Conservation (phyloP, 257 asterid species). For the Nicotiana sylvestris region DNA sequence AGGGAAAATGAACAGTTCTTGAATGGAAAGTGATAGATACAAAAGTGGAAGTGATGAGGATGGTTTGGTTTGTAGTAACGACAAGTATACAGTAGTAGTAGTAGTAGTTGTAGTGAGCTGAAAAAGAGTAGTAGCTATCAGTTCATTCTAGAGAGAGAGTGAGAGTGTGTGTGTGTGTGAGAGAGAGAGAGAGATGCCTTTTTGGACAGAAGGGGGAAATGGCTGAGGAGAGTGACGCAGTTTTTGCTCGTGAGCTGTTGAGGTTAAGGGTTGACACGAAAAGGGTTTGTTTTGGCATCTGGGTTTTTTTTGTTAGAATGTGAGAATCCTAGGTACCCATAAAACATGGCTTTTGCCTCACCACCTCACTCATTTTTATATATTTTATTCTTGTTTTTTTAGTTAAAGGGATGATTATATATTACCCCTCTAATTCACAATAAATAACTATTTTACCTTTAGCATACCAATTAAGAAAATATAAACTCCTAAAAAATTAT, state of each 20-base stretch:
- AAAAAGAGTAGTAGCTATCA: constrained; percentile 13
- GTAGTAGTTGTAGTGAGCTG: neutral
- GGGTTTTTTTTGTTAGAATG: neutral
- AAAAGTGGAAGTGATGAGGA: constrained; percentile 7
- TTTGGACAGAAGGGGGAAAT: neutral
- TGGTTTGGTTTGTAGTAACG: neutral
- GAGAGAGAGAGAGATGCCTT: neutral
- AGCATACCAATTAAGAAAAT: too few species aligned
- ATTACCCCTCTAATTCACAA: too few species aligned
- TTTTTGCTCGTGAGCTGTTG: constrained; percentile 12
- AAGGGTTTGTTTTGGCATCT: neutral
- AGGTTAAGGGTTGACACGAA: constrained; percentile 19
- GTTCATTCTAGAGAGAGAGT: constrained; percentile 17
- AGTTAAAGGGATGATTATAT: too few species aligned
- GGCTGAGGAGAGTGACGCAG: constrained; percentile 6
- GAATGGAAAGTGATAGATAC: neutral
- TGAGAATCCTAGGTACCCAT: constrained; percentile 14
- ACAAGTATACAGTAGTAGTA: neutral
- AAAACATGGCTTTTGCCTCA: neutral
- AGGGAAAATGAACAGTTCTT: too few species aligned
- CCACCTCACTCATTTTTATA: neutral
- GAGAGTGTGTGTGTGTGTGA: too few species aligned
- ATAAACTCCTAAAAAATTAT: too few species aligned
- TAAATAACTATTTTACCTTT: too few species aligned
- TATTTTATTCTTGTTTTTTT: neutral